These are phyloP conservation scores for Phaeomoniella chlamydospora DNA, from an alignment of 2,329 filamentous ascomycete species.

Conservation along the genomic window DNA sequence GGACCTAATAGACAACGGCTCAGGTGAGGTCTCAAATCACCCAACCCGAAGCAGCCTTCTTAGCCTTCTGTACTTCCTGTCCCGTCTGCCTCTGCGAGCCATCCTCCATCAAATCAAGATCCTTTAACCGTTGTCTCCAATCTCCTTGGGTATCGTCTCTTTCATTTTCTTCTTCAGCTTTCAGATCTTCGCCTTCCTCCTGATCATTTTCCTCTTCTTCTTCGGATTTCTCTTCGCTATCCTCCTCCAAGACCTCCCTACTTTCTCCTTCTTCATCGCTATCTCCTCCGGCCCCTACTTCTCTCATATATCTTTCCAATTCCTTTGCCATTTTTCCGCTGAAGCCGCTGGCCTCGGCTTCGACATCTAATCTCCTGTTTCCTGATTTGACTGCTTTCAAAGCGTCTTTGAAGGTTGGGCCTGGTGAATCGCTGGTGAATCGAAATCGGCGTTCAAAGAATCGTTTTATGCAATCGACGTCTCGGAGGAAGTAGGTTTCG, in stretches of 20 bases:
- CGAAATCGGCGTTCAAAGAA: conserved; percentile 85
- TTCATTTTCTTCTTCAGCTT: conserved; percentile 18
- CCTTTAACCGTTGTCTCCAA: conserved; percentile 22
- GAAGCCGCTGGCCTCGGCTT: conserved; percentile 85
- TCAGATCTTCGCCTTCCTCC: conserved; percentile 16
- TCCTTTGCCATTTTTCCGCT: conserved; percentile 96
- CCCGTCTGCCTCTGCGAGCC: neutral
- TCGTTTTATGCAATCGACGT: conserved; percentile 87
- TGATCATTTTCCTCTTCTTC: conserved; percentile 24
- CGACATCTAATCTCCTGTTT: conserved; percentile 62
- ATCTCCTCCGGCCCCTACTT: conserved; percentile 44
- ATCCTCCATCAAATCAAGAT: conserved; percentile 12
- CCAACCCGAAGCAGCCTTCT: neutral
- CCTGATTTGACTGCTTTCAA: conserved; percentile 57
- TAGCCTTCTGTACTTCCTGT: neutral
- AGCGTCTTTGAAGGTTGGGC: conserved; percentile 74
- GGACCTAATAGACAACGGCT: too few species aligned
- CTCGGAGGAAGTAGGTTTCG: conserved; percentile 93
- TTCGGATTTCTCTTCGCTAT: conserved; percentile 23
- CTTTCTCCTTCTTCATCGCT: conserved; percentile 16
- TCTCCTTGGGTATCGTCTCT: conserved; percentile 22
- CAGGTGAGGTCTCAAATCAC: too few species aligned
- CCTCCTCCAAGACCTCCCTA: conserved; percentile 22
- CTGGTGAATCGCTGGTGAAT: conserved; percentile 67
- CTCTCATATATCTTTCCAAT: conserved; percentile 76